These are phyloP conservation scores for Candida parachauliodes DNA, from an alignment of 805 yeast genomes.

Conservation along the genomic window DNA sequence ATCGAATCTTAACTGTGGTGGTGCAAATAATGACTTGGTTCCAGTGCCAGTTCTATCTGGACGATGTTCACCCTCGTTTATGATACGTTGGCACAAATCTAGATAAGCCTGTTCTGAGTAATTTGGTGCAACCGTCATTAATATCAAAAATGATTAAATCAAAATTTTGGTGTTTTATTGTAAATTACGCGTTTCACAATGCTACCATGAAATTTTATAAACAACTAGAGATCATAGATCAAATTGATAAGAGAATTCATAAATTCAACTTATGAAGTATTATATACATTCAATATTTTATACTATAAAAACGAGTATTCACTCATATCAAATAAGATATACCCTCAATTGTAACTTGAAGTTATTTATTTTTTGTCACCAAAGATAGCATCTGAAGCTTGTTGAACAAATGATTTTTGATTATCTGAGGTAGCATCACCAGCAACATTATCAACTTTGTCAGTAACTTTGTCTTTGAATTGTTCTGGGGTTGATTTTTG, in stretches of 20 bases:
- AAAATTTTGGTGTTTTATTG: too few relatives aligned
- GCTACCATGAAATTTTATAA: background rate
- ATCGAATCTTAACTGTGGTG: slow-evolving; percentile 88
- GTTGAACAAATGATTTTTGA: slow-evolving; percentile 39
- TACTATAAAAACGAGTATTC: background rate
- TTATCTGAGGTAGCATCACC: slow-evolving; percentile 33
- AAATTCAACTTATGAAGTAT: background rate
- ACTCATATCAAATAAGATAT: background rate
- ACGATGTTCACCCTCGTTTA: slow-evolving; percentile 81
- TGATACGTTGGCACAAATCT: slow-evolving; percentile 72
- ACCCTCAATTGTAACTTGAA: background rate
- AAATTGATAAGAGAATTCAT: background rate
- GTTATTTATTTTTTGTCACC: slow-evolving; percentile 30
- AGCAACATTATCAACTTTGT: slow-evolving; percentile 31
- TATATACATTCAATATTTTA: slow-evolving; percentile 2
- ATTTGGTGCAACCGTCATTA: slow-evolving; percentile 31
- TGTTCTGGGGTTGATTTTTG: slow-evolving; percentile 37
- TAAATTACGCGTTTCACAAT: too few relatives aligned
- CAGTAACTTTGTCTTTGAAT: slow-evolving; percentile 36
- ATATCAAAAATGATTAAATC: background rate
- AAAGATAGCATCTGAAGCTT: slow-evolving; percentile 43
- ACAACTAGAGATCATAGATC: background rate
- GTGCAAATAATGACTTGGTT: slow-evolving; percentile 85
- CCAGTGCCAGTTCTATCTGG: slow-evolving; percentile 99
- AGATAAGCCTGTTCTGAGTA: slow-evolving; percentile 81